phyloP scores from a whole-genome alignment of 192 early-diverging fungal species.

The Coemansia sp. region DNA sequence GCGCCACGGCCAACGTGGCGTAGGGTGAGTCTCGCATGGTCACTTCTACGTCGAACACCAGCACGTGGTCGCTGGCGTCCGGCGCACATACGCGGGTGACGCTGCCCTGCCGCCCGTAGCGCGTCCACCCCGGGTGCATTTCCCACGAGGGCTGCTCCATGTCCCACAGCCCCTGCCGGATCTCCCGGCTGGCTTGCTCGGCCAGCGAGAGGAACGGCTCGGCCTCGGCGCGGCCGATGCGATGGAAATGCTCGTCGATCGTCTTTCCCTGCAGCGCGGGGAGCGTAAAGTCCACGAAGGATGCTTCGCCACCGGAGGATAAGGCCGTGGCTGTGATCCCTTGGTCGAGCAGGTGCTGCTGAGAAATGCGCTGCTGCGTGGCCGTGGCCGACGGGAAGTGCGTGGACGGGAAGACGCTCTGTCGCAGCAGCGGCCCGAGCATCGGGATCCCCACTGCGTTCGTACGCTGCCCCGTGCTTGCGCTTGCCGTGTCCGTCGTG shows the following conservation, averaged over 20 bases:
- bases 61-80: conserved; percentile 58
- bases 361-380: conserved; percentile 33
- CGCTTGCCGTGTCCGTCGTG: not conserved
- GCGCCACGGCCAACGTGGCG: conserved; percentile 80
- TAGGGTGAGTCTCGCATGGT: conserved; percentile 65
- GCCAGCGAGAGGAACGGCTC: conserved; percentile 60
- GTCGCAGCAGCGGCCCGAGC: conserved; percentile 42
- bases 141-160: conserved; percentile 54
- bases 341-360: conserved; percentile 44
- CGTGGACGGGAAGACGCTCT: conserved; percentile 27
- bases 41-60: conserved; percentile 89
- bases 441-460: conserved; percentile 51
- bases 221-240: conserved; percentile 65
- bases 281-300: conserved; percentile 42
- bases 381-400: conserved; percentile 18
- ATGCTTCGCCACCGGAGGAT: too few relatives aligned
- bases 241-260: conserved; percentile 77
- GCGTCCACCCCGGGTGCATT: conserved; percentile 72
- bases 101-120: conserved; percentile 59
- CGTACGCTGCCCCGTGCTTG: conserved; percentile 14
- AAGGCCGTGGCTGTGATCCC: conserved; percentile 40
- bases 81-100: conserved; percentile 37
- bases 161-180: too few relatives aligned
- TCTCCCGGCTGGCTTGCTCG: not conserved
- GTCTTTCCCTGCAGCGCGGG: conserved; percentile 53